Evolutionary conservation across 2,329 filamentous ascomycete species (phyloP).

Genomic region (Ampelomyces quisqualis): DNA sequence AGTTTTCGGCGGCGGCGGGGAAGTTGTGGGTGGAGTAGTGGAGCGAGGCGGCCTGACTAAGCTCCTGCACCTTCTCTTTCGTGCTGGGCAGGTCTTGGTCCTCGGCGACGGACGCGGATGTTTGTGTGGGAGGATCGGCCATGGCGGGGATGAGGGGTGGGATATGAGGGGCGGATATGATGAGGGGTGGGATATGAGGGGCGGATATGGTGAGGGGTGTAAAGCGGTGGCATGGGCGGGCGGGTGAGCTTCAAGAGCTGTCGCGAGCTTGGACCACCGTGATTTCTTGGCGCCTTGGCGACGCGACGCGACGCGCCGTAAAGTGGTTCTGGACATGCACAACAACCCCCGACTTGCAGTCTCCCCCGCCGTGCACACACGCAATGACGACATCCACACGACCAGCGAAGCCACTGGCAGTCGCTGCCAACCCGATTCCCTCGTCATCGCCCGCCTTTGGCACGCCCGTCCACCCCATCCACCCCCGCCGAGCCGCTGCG

Average conservation of each 20-base stretch:
- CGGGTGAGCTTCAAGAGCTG: neutral
- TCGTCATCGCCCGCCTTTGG: slow-evolving; percentile 90
- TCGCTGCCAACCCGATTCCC: slow-evolving; percentile 62
- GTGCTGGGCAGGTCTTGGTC: slow-evolving; percentile 43
- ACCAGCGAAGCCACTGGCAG: slow-evolving; percentile 34
- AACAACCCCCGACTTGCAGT: neutral
- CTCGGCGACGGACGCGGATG: slow-evolving; percentile 22
- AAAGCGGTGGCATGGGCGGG: slow-evolving; percentile 1
- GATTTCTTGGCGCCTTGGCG: neutral
- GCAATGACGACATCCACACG: slow-evolving; percentile 34
- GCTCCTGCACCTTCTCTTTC: slow-evolving; percentile 69
- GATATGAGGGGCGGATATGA: slow-evolving; percentile 10
- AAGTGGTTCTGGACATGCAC: slow-evolving; percentile 11
- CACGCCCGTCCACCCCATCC: slow-evolving; percentile 78
- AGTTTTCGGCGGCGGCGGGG: slow-evolving; percentile 79
- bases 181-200: slow-evolving; percentile 1
- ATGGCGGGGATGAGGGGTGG: slow-evolving; percentile 14
- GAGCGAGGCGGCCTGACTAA: slow-evolving; percentile 76
- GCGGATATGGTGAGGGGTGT: slow-evolving; percentile 4
- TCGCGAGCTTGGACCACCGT: slow-evolving; percentile 9
- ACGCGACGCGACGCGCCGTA: slow-evolving; percentile 27
- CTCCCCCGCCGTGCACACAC: slow-evolving; percentile 6
- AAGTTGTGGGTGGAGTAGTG: slow-evolving; percentile 91
- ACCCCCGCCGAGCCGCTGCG: slow-evolving; percentile 50
- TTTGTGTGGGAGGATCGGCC: slow-evolving; percentile 26